Conservation (phyloP, 768 basidiomycete genomes). For the Leccinum subtestaceum region DNA sequence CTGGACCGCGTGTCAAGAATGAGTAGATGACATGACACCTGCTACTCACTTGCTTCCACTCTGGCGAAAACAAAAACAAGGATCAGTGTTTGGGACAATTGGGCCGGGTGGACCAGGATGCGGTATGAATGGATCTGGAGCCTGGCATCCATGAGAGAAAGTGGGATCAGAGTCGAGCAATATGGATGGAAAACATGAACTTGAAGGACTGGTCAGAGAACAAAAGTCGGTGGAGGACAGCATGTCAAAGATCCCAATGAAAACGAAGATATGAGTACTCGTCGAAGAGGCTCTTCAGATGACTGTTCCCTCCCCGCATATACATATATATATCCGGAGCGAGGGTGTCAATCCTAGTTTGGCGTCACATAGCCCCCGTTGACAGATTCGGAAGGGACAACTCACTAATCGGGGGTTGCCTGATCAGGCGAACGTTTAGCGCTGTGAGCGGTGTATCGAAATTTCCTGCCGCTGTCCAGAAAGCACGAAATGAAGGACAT, state of each 20-base stretch:
- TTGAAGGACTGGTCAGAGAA: neutral
- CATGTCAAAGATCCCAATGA: neutral
- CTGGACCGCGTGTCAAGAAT: neutral
- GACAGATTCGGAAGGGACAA: no score
- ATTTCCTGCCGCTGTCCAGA: no score
- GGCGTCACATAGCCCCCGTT: no score
- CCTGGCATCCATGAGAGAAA: neutral
- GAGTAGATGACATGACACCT: neutral
- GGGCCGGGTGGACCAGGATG: neutral
- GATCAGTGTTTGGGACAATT: neutral
- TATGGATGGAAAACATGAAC: neutral
- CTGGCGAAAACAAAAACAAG: neutral
- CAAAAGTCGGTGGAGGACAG: neutral
- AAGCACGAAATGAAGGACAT: no score
- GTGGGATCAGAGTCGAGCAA: neutral
- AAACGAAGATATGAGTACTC: no score
- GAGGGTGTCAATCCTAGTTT: no score
- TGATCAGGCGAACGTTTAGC: no score
- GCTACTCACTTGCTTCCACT: neutral
- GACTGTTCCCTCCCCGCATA: no score
- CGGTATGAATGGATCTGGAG: neutral
- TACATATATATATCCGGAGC: no score
- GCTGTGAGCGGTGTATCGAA: no score
- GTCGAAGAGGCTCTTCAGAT: no score
- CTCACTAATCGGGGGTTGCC: no score